Conservation (phyloP, 139 green algal species). For the Chlamydomonas schloesseri region DNA sequence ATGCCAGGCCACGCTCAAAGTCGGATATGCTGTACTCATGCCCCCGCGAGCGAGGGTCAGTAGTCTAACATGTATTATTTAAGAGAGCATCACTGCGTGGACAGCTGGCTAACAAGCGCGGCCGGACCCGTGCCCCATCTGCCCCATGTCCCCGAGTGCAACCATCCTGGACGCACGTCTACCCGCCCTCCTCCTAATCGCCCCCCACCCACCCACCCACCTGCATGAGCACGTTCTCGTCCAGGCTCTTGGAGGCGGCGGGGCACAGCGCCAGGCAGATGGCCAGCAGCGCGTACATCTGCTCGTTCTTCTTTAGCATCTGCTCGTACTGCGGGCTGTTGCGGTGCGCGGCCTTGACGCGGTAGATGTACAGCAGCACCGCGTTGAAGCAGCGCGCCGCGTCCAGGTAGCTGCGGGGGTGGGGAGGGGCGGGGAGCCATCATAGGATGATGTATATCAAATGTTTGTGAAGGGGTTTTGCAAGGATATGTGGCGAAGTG, state of each 20-base stretch:
- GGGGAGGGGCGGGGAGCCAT: neutral
- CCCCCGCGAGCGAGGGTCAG: too few species aligned
- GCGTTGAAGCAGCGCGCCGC: conserved; percentile 90
- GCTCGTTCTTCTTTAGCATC: conserved; percentile 99
- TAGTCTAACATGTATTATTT: neutral
- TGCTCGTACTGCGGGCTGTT: conserved; percentile 62
- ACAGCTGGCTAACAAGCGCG: too few species aligned
- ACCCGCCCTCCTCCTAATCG: too few species aligned
- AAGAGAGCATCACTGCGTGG: neutral
- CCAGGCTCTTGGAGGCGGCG: conserved; percentile 69
- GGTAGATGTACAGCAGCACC: conserved; percentile 89
- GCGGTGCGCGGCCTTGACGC: conserved; percentile 82
- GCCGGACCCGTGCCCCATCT: too few species aligned
- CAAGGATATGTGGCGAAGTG: too few species aligned
- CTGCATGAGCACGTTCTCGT: conserved; percentile 82
- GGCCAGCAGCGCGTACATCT: conserved; percentile 96
- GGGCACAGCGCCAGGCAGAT: conserved; percentile 88
- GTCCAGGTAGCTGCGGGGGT: conserved; percentile 83
- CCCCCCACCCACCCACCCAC: conserved; percentile 46
- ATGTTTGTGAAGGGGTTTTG: neutral
- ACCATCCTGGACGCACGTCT: too few species aligned
- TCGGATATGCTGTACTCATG: too few species aligned
- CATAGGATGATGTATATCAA: too few species aligned
- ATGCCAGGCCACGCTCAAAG: too few species aligned
- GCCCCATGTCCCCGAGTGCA: too few species aligned